Base-by-base conservation (phyloP, 805 yeast genomes). In the Nakazawaea molendinolei region DNA sequence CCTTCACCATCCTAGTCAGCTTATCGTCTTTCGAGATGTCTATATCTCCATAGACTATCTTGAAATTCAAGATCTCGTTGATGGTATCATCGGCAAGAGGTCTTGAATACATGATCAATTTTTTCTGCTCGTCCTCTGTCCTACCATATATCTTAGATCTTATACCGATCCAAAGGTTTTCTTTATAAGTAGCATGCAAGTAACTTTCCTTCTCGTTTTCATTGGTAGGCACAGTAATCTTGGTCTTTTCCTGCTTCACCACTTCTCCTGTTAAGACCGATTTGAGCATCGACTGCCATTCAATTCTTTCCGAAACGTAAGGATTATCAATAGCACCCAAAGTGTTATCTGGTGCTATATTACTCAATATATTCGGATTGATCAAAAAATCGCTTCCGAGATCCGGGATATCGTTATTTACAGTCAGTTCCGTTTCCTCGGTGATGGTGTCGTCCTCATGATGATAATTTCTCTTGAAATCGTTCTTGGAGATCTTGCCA, bases 221-320 rank as follows among this genome's bases (percentile, higher is more conserved):
- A 24, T 42, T 48, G 18, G 57, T 53, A 24, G 71, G 77, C 35
- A 69, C 72, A 12, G 74, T 76, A 38, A 84, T 67, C 56, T 79
- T 79, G 4, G 85, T 79, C 58, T 90, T 92, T 51, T 92, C 98
- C 9, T 90, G 80, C 23, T 81, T 74, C 15, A 92, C 87, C 36
- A 92, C 95, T 56, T 92, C 97, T 47, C 98, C 97, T 3, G 94
- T 90, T 23, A 92, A 70, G 3, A 92, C 97, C 3, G 87, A 72
- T 8, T 84, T 72, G 33, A 92, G 67, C 95, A 92, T 86, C 0
- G 90, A 74, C 58, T 92, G 97, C 98, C 98, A 92, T 58, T 87
- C 95, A 9, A 89, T 63, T 33, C 97, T 69, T 52, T 87, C 97
- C 8, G 77, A 49, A 6, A 80, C 76, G 10, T 62, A 61, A 1